Percentiles rank a stretch among this genome's conserved stretches.
Conservation (phyloP, 1,284 basidiomycete species). For the Cerioporus squamosus region DNA sequence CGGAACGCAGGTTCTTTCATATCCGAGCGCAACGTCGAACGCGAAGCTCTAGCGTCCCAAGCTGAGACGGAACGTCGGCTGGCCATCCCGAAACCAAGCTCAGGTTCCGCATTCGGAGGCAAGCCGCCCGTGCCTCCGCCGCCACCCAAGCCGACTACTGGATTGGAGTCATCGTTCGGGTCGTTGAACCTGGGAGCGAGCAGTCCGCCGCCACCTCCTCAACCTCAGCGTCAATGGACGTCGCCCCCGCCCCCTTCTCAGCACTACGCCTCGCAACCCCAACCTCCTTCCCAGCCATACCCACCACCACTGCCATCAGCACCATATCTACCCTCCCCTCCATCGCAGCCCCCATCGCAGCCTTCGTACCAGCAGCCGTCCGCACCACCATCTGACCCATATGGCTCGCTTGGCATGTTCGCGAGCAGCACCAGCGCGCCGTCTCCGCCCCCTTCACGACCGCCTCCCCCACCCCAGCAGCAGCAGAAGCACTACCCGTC, state of each 20-base stretch:
- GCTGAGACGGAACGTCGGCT: slow-evolving; percentile 74
- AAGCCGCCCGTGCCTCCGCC: slow-evolving; percentile 57
- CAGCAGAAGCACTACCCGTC: slow-evolving; percentile 30
- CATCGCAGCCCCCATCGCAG: slow-evolving; percentile 34
- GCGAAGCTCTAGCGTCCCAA: slow-evolving; percentile 69
- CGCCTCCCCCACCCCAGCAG: slow-evolving; percentile 37
- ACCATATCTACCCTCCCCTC: slow-evolving; percentile 43
- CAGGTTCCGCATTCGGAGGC: slow-evolving; percentile 48
- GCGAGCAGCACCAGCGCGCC: slow-evolving; percentile 22
- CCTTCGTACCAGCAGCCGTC: slow-evolving; percentile 34
- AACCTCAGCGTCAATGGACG: slow-evolving; percentile 31
- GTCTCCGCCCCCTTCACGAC: slow-evolving; percentile 32
- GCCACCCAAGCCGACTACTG: slow-evolving; percentile 40
- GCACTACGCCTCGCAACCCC: slow-evolving; percentile 31
- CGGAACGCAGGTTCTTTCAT: slow-evolving; percentile 70
- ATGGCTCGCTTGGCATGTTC: slow-evolving; percentile 54
- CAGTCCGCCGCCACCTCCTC: slow-evolving; percentile 40
- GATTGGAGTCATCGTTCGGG: slow-evolving; percentile 54
- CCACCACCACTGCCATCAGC: slow-evolving; percentile 23
- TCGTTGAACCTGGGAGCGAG: slow-evolving; percentile 50
- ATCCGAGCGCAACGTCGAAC: slow-evolving; percentile 67
- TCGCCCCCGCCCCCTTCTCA: slow-evolving; percentile 30
- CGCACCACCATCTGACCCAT: slow-evolving; percentile 50
- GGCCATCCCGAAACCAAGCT: slow-evolving; percentile 36
- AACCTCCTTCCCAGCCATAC: slow-evolving; percentile 37